phyloP scores from a whole-genome alignment of 805 yeast genomes.

The Candida sakaeoensis region DNA sequence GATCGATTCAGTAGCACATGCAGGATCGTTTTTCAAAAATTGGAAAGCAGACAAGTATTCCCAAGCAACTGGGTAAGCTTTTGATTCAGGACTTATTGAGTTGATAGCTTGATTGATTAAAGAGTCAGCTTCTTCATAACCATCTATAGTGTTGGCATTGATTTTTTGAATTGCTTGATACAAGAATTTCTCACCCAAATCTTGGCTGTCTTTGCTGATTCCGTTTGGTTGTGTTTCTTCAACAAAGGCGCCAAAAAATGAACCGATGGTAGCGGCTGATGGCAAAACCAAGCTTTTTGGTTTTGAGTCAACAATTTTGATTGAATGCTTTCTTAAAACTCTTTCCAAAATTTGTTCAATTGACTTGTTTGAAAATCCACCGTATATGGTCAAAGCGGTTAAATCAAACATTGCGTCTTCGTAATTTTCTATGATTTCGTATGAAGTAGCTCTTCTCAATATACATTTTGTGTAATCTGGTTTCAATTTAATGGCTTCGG shows the following conservation, averaged over 20 bases:
- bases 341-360: constrained; percentile 83
- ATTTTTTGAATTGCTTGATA: constrained; percentile 61
- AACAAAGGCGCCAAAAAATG: constrained; percentile 85
- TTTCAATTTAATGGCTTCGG: constrained; percentile 77
- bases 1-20: constrained; percentile 60
- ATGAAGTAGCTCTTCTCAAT: constrained; percentile 89
- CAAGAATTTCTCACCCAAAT: constrained; percentile 57
- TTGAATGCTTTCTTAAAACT: constrained; percentile 77
- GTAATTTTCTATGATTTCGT: constrained; percentile 74
- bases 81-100: constrained; percentile 35
- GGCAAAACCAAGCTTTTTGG: constrained; percentile 61
- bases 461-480: constrained; percentile 91
- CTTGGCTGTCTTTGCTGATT: constrained; percentile 48
- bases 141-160: constrained; percentile 47
- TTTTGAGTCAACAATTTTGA: constrained; percentile 61
- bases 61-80: constrained; percentile 53
- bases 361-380: constrained; percentile 75
- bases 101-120: constrained; percentile 57
- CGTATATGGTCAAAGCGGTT: constrained; percentile 82
- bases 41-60: constrained; percentile 82
- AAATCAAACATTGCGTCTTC: constrained; percentile 87
- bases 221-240: constrained; percentile 50
- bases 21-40: constrained; percentile 74
- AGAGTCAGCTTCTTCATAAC: constrained; percentile 60
- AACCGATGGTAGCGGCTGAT: constrained; percentile 75